Percentiles rank a stretch among this genome's conserved stretches.
Evolutionary conservation across 2,329 filamentous ascomycete species (phyloP).

Genomic region (Arthrobotrys pseudoclavata): DNA sequence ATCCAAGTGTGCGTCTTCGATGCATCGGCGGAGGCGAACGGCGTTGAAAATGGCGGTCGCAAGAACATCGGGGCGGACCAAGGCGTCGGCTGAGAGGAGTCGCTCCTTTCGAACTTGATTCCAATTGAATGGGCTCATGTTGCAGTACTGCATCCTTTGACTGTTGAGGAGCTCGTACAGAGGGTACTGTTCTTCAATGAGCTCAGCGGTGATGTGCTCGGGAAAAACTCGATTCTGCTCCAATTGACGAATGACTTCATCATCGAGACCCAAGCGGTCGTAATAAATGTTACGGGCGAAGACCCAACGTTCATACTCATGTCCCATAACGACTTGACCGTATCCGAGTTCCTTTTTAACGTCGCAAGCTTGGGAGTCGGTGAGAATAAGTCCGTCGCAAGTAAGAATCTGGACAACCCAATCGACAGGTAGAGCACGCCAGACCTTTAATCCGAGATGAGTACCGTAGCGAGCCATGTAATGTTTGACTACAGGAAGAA

Average conservation of each 20-base stretch:
- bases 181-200: slow-evolving; percentile 32
- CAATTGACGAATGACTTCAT: slow-evolving; percentile 2
- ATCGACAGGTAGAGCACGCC: slow-evolving; percentile 40
- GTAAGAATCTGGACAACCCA: slow-evolving; percentile 39
- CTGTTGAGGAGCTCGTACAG: slow-evolving; percentile 49
- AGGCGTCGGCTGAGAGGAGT: slow-evolving; percentile 5
- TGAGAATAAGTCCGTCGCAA: slow-evolving; percentile 45
- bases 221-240: slow-evolving; percentile 29
- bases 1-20: slow-evolving; percentile 23
- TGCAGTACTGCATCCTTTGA: slow-evolving; percentile 28
- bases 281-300: slow-evolving; percentile 46
- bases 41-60: slow-evolving; percentile 42
- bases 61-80: slow-evolving; percentile 36
- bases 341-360: slow-evolving; percentile 38
- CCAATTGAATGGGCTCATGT: slow-evolving; percentile 53
- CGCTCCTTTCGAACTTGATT: slow-evolving; percentile 39
- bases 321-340: slow-evolving; percentile 38
- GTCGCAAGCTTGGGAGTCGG: slow-evolving; percentile 4
- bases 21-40: slow-evolving; percentile 28
- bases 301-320: slow-evolving; percentile 50
- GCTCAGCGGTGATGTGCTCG: slow-evolving; percentile 28
- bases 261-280: slow-evolving; percentile 33
- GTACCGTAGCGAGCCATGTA: slow-evolving; percentile 50
- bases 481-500: slow-evolving; percentile 39
- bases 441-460: slow-evolving; percentile 30